phyloP scores from a whole-genome alignment of 192 early-diverging fungal species.

The Backusella luteola region DNA sequence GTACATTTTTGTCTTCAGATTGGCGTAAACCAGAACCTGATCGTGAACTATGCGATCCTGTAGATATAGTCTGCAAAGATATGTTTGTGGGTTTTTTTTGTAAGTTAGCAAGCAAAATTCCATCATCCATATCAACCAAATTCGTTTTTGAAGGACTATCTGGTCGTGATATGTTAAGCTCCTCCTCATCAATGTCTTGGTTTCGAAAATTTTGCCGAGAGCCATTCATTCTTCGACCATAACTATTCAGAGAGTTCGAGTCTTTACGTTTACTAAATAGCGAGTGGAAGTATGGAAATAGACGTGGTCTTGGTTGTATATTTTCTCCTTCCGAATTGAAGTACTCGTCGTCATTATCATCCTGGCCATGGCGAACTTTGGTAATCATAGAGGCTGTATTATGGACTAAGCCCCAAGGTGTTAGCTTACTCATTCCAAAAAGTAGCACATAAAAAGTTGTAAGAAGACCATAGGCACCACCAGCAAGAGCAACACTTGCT shows the following conservation, averaged over 20 bases:
- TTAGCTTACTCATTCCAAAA: conserved; percentile 9
- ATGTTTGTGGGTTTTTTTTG: background rate
- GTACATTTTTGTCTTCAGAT: background rate
- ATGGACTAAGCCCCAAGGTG: conserved; percentile 18
- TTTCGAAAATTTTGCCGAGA: background rate
- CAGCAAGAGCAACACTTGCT: conserved; percentile 1
- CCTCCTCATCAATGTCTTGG: background rate
- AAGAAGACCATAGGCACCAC: conserved; percentile 14
- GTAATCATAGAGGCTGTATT: background rate
- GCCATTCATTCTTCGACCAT: background rate
- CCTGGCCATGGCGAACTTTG: background rate
- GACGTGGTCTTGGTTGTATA: background rate
- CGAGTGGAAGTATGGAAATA: background rate
- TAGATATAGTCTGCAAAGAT: background rate
- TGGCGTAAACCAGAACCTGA: background rate
- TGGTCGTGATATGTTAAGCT: background rate
- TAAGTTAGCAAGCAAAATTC: background rate
- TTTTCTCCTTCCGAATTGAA: no score
- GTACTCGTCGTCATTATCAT: background rate
- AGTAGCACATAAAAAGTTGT: conserved; percentile 8
- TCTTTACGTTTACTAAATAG: background rate
- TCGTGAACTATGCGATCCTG: background rate
- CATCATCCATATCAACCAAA: background rate
- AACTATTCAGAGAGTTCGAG: background rate
- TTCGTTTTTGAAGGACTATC: background rate